A percentile compares a stretch with the other conserved stretches of the same genome.
These are phyloP conservation scores for Pseudocercospora fijiensis DNA, from an alignment of 2,329 filamentous ascomycete species.

Conservation along the genomic window DNA sequence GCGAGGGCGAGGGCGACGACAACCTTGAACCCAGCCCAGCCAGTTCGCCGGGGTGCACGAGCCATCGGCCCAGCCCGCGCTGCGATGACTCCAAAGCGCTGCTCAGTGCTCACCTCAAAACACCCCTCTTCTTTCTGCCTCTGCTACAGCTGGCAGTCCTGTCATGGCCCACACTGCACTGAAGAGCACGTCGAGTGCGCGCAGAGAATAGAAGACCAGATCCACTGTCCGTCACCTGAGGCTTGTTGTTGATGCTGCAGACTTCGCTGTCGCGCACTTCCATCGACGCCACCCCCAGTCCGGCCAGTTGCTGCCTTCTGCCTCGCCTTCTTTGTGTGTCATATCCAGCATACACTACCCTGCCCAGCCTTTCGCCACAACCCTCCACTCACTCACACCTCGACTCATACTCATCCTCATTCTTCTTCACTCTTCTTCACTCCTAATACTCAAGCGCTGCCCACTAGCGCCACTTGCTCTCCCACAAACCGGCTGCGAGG, in stretches of 20 bases:
- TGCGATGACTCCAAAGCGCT: background rate
- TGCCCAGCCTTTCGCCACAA: constrained; percentile 1
- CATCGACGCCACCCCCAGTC: constrained; percentile 4
- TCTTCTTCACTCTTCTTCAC: constrained; percentile 10
- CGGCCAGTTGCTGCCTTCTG: constrained; percentile 9
- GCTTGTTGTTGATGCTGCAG: background rate
- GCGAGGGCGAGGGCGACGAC: background rate
- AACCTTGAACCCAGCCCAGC: background rate
- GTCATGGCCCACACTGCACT: background rate
- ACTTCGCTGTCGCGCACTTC: background rate
- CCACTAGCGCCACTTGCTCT: background rate
- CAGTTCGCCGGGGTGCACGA: background rate
- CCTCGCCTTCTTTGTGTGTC: constrained; percentile 9
- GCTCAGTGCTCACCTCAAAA: no score
- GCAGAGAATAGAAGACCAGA: background rate
- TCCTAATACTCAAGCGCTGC: background rate
- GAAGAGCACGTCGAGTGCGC: constrained; percentile 1
- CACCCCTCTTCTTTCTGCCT: background rate
- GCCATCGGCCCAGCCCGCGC: background rate
- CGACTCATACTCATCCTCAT: constrained; percentile 3
- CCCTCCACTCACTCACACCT: constrained; percentile 3
- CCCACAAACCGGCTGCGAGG: constrained; percentile 19
- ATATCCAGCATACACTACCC: background rate
- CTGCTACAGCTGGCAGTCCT: background rate
- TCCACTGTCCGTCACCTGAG: background rate